Evolutionary conservation across 1,284 basidiomycete species (phyloP).

Genomic region (Melampsora americana): DNA sequence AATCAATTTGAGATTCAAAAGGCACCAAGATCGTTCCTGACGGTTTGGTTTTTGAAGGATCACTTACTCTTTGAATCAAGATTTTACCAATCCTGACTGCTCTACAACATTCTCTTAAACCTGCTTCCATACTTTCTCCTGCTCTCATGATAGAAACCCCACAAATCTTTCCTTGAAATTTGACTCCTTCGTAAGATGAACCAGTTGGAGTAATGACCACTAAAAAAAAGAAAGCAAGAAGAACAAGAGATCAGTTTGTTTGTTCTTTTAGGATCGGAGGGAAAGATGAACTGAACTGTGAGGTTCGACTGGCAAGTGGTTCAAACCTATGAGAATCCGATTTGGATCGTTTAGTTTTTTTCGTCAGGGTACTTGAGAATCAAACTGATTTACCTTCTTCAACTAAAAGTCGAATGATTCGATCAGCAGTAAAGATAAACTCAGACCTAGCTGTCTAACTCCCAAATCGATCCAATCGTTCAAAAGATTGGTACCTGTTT

Average conservation of each 20-base stretch:
- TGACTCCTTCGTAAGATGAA: constrained; percentile 76
- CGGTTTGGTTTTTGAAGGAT: background rate
- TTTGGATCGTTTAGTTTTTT: too few relatives aligned
- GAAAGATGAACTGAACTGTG: constrained; percentile 58
- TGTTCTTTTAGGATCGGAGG: constrained; percentile 62
- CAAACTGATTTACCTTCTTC: constrained; percentile 58
- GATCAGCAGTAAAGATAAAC: constrained; percentile 70
- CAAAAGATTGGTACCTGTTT: background rate
- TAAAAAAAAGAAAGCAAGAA: constrained; percentile 18
- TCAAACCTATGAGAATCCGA: constrained; percentile 69
- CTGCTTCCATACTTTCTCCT: constrained; percentile 59
- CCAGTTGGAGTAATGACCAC: constrained; percentile 61
- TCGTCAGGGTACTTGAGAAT: too few relatives aligned
- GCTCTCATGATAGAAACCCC: constrained; percentile 80
- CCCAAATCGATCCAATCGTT: constrained; percentile 46
- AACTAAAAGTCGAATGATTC: constrained; percentile 63
- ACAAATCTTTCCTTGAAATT: constrained; percentile 89
- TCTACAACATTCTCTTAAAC: constrained; percentile 83
- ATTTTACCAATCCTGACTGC: constrained; percentile 83
- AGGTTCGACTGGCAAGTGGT: constrained; percentile 86
- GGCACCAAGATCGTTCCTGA: background rate
- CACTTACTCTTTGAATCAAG: constrained; percentile 77
- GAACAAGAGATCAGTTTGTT: constrained; percentile 62
- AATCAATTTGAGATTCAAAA: constrained; percentile 12
- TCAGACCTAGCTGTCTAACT: constrained; percentile 65